A percentile compares a stretch with the other conserved stretches of the same genome.
These are phyloP conservation scores for Symbiodinium natans DNA, from an alignment of 73 alveolate genomes.

Conservation along the genomic window DNA sequence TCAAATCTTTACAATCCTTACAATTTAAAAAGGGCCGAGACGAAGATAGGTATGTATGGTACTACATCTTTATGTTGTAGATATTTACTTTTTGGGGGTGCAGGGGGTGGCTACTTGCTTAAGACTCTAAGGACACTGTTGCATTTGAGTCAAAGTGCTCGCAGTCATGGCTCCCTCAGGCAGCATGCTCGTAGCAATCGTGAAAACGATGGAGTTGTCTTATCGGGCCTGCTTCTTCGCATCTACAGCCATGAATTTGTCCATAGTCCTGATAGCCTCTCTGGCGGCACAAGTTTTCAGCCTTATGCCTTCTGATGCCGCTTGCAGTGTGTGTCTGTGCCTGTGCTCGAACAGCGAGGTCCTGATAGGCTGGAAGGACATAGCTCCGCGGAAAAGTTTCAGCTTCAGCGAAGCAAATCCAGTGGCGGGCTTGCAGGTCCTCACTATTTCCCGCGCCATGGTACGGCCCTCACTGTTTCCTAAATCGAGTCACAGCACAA, in stretches of 20 bases:
- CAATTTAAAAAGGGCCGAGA: no score
- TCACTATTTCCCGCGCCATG: slow-evolving; percentile 24
- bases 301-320: no score
- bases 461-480: background rate
- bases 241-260: slow-evolving; percentile 20
- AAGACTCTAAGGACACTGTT: no score
- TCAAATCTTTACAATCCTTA: no score
- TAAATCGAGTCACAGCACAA: background rate
- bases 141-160: no score
- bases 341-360: slow-evolving; percentile 16
- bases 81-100: no score
- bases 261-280: slow-evolving; percentile 10
- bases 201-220: background rate
- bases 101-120: no score
- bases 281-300: background rate
- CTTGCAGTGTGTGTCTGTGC: background rate
- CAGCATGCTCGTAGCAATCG: slow-evolving; percentile 9
- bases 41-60: background rate
- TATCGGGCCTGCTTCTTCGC: slow-evolving; percentile 26
- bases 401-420: slow-evolving; percentile 41
- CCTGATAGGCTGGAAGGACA: slow-evolving; percentile 11
- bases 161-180: no score
- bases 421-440: background rate
- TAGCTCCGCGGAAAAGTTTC: slow-evolving; percentile 47
- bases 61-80: no score